These are phyloP conservation scores for Botryosphaeria dothidea DNA, from an alignment of 2,329 filamentous ascomycete genomes.

Conservation along the genomic window DNA sequence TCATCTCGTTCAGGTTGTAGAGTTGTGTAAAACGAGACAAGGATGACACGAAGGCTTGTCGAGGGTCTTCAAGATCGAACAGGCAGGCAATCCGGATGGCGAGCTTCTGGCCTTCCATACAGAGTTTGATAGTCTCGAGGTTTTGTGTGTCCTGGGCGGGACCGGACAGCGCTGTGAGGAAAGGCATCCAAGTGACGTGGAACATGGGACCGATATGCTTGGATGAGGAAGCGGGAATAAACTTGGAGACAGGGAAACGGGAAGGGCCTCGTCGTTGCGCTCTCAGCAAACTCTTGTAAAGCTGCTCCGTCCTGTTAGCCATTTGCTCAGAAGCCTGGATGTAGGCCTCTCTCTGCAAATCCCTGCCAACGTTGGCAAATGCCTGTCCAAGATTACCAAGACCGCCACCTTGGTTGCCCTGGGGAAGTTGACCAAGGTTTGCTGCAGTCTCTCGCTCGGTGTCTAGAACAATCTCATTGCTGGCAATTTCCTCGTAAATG, in stretches of 20 bases:
- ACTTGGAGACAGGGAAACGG: slow-evolving; percentile 67
- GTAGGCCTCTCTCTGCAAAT: slow-evolving; percentile 89
- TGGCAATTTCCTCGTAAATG: slow-evolving; percentile 90
- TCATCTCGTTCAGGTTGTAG: slow-evolving; percentile 93
- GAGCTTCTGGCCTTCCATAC: slow-evolving; percentile 92
- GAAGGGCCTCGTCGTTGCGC: slow-evolving; percentile 81
- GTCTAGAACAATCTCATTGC: slow-evolving; percentile 90
- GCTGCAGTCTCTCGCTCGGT: slow-evolving; percentile 90
- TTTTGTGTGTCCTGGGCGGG: slow-evolving; percentile 94
- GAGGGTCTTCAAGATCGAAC: slow-evolving; percentile 89
- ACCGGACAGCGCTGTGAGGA: slow-evolving; percentile 89
- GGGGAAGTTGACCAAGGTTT: slow-evolving; percentile 66
- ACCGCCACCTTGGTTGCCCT: slow-evolving; percentile 60
- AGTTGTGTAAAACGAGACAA: slow-evolving; percentile 93
- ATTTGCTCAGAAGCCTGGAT: slow-evolving; percentile 96
- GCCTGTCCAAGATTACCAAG: slow-evolving; percentile 85
- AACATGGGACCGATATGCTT: slow-evolving; percentile 98
- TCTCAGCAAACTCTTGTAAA: slow-evolving; percentile 91
- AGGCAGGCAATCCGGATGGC: slow-evolving; percentile 91
- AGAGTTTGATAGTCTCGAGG: slow-evolving; percentile 85
- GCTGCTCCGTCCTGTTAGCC: slow-evolving; percentile 73
- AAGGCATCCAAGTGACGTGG: slow-evolving; percentile 98
- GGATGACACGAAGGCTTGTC: slow-evolving; percentile 92
- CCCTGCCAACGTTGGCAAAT: slow-evolving; percentile 86
- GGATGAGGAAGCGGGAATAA: slow-evolving; percentile 90